Evolutionary conservation across 1,139 yeast genomes (phyloP).

Genomic region (Pichia terricola): DNA sequence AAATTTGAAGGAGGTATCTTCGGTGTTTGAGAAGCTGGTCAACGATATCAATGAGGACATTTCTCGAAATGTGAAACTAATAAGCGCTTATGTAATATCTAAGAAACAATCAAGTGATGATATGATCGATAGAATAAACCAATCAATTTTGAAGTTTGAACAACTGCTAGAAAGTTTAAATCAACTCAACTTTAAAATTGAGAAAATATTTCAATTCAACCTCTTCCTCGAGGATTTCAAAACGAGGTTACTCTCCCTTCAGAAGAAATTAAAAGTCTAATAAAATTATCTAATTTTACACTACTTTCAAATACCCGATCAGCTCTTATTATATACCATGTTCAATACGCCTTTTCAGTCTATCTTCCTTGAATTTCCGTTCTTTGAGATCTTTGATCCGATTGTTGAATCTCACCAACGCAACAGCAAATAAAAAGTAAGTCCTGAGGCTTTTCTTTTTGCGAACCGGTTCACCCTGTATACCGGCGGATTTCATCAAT

Average conservation of each 20-base stretch:
- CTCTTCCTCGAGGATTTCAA: conserved; percentile 36
- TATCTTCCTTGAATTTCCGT: conserved; percentile 5
- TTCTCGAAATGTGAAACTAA: conserved; percentile 20
- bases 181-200: conserved; percentile 50
- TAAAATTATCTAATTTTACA: too few relatives aligned
- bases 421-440: conserved; percentile 16
- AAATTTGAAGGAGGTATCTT: conserved; percentile 46
- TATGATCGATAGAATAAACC: conserved; percentile 27
- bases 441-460: neutral
- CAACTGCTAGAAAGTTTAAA: conserved; percentile 40
- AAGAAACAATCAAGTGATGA: conserved; percentile 21
- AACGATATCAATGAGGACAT: conserved; percentile 46
- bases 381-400: conserved; percentile 14
- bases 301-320: too few relatives aligned
- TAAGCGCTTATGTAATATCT: conserved; percentile 27
- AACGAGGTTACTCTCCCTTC: conserved; percentile 25
- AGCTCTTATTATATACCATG: too few relatives aligned
- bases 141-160: conserved; percentile 32
- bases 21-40: conserved; percentile 53
- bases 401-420: conserved; percentile 42
- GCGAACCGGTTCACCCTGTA: neutral
- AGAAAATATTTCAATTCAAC: conserved; percentile 58
- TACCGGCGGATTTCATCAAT: neutral
- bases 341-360: neutral
- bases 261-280: conserved; percentile 2